Base-by-base conservation (phyloP, 257 asterid genomes). In the Handroanthus guayacan region DNA sequence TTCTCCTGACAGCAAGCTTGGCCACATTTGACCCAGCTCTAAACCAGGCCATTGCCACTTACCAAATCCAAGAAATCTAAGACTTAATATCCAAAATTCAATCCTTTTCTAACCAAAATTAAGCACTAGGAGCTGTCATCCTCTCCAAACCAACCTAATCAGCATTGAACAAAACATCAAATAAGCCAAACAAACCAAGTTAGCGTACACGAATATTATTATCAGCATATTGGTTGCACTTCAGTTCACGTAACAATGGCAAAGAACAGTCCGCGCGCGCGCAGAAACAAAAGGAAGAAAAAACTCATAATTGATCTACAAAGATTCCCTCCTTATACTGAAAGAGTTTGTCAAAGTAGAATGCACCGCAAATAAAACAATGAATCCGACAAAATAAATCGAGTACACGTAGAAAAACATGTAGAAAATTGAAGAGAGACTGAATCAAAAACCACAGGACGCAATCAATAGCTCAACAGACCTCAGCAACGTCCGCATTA, bases 11-110 rank as follows among this genome's bases (percentile, higher is more conserved):
- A 66, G 99, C 98, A 62, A 87, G 90, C 82, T 83, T 92, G 37
- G 98, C 92, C 75, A 82, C 88, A 75, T 77, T 90, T 65, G 95
- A 86, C 47, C 98, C 97, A 86, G 89, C 88, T 81, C 96, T 88
- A 78, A 95, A 86, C 99, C 98, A 92, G 62, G 87, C 84, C 99
- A 95, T 95, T 76, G 66, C 72, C 79, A 61, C 61, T 41, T 37
- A 76, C 78, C 64, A 77, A 71, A 36, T 41, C 50, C 16, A 58
- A 51, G 56, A 63, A 72, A 75, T 37, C 55, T 44, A 61, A 54
- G 63, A 43, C 71, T 66, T 9, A 62, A 44, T 72, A 43, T 43
- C 65, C 43, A 75, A 76, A 51, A 52, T 62, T 60, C 31, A 20
- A 62, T 48, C 41, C 67, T 45, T 54, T 41, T 14, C 47, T 60